Evolutionary conservation across 495 filamentous ascomycete genomes (phyloP).

Genomic region (Hamigera avellanea): DNA sequence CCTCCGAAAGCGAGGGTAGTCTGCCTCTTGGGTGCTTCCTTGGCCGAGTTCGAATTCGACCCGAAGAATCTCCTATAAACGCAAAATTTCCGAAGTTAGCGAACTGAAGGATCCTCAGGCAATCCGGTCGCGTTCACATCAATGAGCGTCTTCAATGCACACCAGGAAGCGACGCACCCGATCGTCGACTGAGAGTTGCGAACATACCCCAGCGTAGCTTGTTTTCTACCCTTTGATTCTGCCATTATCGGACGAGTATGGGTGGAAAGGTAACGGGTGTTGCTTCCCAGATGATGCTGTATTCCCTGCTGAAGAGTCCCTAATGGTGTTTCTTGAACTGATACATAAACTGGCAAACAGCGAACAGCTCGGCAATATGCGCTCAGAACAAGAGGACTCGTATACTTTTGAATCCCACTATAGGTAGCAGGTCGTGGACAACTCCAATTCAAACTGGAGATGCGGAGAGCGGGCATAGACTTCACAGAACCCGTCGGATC

Average conservation of each 20-base stretch:
- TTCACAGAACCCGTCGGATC: not conserved
- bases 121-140: not conserved
- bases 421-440: too few relatives aligned
- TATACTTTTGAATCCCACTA: too few relatives aligned
- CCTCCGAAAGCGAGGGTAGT: constrained; percentile 57
- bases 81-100: not conserved
- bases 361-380: not conserved
- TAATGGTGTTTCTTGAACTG: too few relatives aligned
- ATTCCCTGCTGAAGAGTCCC: too few relatives aligned
- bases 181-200: constrained; percentile 67
- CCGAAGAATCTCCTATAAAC: constrained; percentile 32
- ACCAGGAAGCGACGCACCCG: constrained; percentile 49
- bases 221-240: constrained; percentile 44
- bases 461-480: constrained; percentile 2
- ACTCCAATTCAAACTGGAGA: not conserved
- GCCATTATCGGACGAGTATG: constrained; percentile 14
- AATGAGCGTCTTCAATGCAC: not conserved
- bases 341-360: not conserved
- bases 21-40: constrained; percentile 50
- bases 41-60: constrained; percentile 19
- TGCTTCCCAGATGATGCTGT: too few relatives aligned
- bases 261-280: too few relatives aligned
- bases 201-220: constrained; percentile 91
- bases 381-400: too few relatives aligned
- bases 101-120: not conserved